These are phyloP conservation scores for Lachancea quebecensis DNA, from an alignment of 805 yeast species.

Conservation along the genomic window DNA sequence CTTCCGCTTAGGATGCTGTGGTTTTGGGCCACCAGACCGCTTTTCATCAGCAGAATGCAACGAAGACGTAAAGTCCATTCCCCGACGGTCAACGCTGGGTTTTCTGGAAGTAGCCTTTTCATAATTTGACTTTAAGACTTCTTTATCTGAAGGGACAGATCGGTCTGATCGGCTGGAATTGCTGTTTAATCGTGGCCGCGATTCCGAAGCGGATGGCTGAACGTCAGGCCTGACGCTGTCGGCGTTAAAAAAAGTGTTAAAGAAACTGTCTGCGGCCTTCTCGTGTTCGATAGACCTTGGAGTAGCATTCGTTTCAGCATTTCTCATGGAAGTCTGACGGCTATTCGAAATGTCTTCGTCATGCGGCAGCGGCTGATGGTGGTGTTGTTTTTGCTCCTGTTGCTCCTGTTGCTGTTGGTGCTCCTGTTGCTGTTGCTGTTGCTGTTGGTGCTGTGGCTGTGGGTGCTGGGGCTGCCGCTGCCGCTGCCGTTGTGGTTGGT, in stretches of 20 bases:
- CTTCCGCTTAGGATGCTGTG: conserved; percentile 58
- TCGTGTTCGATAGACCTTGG: neutral
- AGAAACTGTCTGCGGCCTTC: conserved; percentile 1
- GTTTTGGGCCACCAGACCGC: neutral
- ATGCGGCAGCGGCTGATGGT: too few relatives aligned
- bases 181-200: neutral
- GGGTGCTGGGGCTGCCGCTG: neutral
- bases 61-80: neutral
- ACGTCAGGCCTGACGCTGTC: conserved; percentile 1
- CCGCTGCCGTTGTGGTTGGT: neutral
- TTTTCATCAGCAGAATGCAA: neutral
- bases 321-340: neutral
- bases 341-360: too few relatives aligned
- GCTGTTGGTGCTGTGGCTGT: neutral
- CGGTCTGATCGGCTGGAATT: neutral
- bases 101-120: neutral
- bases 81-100: neutral
- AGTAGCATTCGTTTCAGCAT: neutral
- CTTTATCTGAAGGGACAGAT: neutral
- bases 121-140: neutral
- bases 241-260: conserved; percentile 1
- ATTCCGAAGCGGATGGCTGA: neutral
- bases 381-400: neutral
- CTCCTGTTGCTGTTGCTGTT: too few relatives aligned
- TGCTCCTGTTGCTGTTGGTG: too few relatives aligned